These are phyloP conservation scores for Emericellopsis atlantica DNA, from an alignment of 2,329 filamentous ascomycete genomes.

Conservation along the genomic window DNA sequence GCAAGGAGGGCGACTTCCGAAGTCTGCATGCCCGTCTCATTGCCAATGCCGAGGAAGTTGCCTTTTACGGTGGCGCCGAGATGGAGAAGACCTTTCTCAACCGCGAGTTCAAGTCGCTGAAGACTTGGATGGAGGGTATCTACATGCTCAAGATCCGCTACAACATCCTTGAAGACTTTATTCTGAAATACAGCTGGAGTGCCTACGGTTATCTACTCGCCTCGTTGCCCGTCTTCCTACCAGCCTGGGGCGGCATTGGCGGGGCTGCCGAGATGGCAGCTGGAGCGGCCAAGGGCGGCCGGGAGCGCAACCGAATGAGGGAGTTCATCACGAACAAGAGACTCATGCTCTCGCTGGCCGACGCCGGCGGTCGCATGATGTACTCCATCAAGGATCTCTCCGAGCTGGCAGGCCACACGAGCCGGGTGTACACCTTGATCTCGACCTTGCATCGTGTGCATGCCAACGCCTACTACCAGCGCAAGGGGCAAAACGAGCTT, in stretches of 20 bases:
- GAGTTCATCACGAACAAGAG: slow-evolving; percentile 99
- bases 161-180: slow-evolving; percentile 97
- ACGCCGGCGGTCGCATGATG: slow-evolving; percentile 97
- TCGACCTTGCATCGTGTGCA: slow-evolving; percentile 90
- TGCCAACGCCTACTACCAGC: slow-evolving; percentile 71
- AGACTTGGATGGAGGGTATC: slow-evolving; percentile 95
- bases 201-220: slow-evolving; percentile 93
- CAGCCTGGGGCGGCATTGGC: slow-evolving; percentile 80
- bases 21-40: slow-evolving; percentile 84
- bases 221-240: slow-evolving; percentile 85
- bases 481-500: slow-evolving; percentile 56
- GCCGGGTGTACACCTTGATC: slow-evolving; percentile 88
- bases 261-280: slow-evolving; percentile 56
- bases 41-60: slow-evolving; percentile 93
- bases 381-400: slow-evolving; percentile 98
- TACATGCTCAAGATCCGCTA: slow-evolving; percentile 97
- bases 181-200: slow-evolving; percentile 97
- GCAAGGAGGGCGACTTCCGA: slow-evolving; percentile 90
- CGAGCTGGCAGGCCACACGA: slow-evolving; percentile 91
- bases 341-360: slow-evolving; percentile 91
- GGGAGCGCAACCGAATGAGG: slow-evolving; percentile 84
- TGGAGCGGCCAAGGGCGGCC: slow-evolving; percentile 34
- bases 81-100: slow-evolving; percentile 92
- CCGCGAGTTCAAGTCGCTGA: slow-evolving; percentile 82
- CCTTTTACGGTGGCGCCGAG: slow-evolving; percentile 91